Conservation (phyloP, 2,329 filamentous ascomycete species). For the Stemphylium lycopersici region DNA sequence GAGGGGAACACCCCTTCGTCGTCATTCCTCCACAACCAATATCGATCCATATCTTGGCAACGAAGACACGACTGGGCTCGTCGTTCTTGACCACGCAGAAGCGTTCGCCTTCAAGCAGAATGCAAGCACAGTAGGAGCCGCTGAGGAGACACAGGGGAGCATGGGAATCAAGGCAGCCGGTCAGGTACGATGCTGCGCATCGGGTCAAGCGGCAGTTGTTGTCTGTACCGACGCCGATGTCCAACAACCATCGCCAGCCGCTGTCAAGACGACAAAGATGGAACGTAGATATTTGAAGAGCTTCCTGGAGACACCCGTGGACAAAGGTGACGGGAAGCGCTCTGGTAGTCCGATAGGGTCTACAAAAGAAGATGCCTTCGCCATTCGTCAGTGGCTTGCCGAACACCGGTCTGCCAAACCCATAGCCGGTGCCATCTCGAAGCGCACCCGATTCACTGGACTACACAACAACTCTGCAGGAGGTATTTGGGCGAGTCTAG, state of each 20-base stretch:
- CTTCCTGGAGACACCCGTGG: slow-evolving; percentile 45
- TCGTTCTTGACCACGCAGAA: slow-evolving; percentile 57
- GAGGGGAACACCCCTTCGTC: slow-evolving; percentile 31
- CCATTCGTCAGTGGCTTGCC: slow-evolving; percentile 52
- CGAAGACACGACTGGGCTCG: slow-evolving; percentile 49
- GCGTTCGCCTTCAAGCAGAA: slow-evolving; percentile 55
- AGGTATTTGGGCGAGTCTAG: slow-evolving; percentile 57
- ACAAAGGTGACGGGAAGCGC: slow-evolving; percentile 21
- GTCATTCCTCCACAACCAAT: slow-evolving; percentile 33
- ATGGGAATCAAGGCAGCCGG: slow-evolving; percentile 41
- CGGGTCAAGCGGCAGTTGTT: slow-evolving; percentile 41
- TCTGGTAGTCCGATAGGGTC: slow-evolving; percentile 2
- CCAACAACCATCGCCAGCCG: slow-evolving; percentile 17
- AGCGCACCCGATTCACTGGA: slow-evolving; percentile 57
- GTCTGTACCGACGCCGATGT: slow-evolving; percentile 25
- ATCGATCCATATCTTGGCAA: slow-evolving; percentile 34
- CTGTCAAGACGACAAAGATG: slow-evolving; percentile 42
- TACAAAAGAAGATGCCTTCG: slow-evolving; percentile 24
- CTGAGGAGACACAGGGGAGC: slow-evolving; percentile 41
- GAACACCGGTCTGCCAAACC: slow-evolving; percentile 54
- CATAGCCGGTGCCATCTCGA: slow-evolving; percentile 54
- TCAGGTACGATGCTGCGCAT: slow-evolving; percentile 44
- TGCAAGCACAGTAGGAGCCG: slow-evolving; percentile 52
- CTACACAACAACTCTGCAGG: slow-evolving; percentile 52
- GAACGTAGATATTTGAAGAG: slow-evolving; percentile 51